Evolutionary conservation across 2,329 filamentous ascomycete species (phyloP).

Genomic region (Xylaria sp.): DNA sequence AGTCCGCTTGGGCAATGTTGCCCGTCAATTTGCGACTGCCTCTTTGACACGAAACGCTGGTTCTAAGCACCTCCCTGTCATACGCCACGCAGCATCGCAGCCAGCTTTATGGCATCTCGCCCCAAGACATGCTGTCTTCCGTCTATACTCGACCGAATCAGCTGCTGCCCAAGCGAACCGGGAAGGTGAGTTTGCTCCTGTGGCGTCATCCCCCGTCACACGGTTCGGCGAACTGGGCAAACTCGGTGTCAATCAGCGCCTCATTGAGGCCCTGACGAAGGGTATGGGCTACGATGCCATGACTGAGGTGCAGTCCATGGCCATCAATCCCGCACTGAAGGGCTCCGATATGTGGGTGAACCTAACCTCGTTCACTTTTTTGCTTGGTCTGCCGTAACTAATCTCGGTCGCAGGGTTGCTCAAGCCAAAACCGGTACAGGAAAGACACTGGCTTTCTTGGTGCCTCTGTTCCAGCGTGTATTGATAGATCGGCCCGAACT

Average conservation of each 20-base stretch:
- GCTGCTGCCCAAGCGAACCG: conserved; percentile 32
- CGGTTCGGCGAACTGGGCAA: conserved; percentile 58
- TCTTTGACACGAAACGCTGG: conserved; percentile 37
- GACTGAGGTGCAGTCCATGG: conserved; percentile 91
- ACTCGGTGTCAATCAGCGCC: conserved; percentile 67
- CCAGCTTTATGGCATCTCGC: conserved; percentile 21
- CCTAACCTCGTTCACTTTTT: neutral
- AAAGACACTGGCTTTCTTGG: conserved; percentile 92
- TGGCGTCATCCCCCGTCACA: conserved; percentile 45
- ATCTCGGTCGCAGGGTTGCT: conserved; percentile 69
- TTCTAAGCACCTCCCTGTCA: conserved; percentile 32
- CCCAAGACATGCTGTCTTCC: conserved; percentile 36
- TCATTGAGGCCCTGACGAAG: conserved; percentile 75
- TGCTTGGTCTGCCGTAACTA: conserved; percentile 37
- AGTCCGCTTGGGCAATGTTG: conserved; percentile 44
- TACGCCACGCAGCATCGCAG: conserved; percentile 26
- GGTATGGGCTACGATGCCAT: conserved; percentile 83
- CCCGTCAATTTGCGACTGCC: conserved; percentile 42
- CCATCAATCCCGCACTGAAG: conserved; percentile 81
- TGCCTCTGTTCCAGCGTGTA: conserved; percentile 86
- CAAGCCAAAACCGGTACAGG: conserved; percentile 98
- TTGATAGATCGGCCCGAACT: conserved; percentile 71
- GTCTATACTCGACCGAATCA: conserved; percentile 42
- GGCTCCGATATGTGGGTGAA: conserved; percentile 81
- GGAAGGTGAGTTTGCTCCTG: conserved; percentile 30